Base-by-base conservation (phyloP, 1,284 basidiomycete genomes). In the Coniferiporia weirii region DNA sequence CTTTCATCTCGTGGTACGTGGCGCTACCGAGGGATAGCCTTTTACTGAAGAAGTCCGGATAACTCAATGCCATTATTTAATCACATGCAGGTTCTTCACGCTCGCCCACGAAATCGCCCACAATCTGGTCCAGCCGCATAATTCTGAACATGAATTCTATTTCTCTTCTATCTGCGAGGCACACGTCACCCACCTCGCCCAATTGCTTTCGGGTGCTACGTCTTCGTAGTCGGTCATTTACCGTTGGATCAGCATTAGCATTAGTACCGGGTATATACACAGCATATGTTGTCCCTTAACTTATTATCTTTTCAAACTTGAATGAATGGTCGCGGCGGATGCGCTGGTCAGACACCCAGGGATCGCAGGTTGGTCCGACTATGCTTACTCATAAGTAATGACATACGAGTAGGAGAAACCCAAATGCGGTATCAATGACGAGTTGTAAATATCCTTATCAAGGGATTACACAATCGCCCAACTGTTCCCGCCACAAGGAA, bases 61-160 rank as follows among this genome's bases (percentile, higher is more conserved):
- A 48, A n/a, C 34, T 40, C 38, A 10, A 4, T 46, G 44, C 17
- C 15, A 43, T 12, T n/a, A 43, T 7, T 43, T 12, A 43, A 13
- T 43, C 40, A 12, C 40, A n/a, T 46, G 6, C 65, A 88, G 91
- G 85, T 98, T 90, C 70, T 93, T 95, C 67, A 89, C 90, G 1
- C 78, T 98, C 8, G 95, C 95, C 0, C 96, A 98, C 70, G 95
- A 96, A 70, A 89, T 91, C 64, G 88, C 89, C 1, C 91, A 94
- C 70, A 94, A 94, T 66, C 75, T 93, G 1, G 88, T 92, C 15
- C 78, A 84, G 52, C 79, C 81, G 0, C 89, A 91, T 66, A 90
- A 91, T 66, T 87, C 89, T 3, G 89, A 91, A 69, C 93, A 96
- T 68, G 92, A 95, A 66, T 98, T 96, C 71, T 97, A 94, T 72